A percentile compares a stretch with the other conserved stretches of the same genome.
These are phyloP conservation scores for Populus hybrid DNA, from an alignment of 441 rosid genomes.

Conservation along the genomic window DNA sequence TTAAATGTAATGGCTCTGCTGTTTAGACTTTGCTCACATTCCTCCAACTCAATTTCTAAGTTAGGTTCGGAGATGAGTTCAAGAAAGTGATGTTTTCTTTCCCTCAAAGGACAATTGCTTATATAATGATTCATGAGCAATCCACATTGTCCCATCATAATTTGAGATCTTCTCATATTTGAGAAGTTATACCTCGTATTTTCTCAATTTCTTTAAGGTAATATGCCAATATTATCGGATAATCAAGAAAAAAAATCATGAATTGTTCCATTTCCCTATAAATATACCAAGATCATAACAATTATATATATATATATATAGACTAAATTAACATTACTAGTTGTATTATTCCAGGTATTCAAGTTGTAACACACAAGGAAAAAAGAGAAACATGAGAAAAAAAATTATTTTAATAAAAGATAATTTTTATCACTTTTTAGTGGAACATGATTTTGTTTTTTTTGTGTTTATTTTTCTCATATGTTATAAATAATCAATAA, in stretches of 20 bases:
- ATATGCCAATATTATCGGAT: not conserved
- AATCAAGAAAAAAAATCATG: not conserved
- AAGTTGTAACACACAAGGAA: not conserved
- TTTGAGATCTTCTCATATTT: not conserved
- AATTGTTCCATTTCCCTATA: not conserved
- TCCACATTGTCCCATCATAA: not conserved
- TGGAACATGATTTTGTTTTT: not conserved
- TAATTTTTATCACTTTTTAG: not conserved
- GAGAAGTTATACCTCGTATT: not conserved
- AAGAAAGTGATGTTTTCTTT: not conserved
- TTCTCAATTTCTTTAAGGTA: not conserved
- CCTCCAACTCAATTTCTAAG: too few species aligned
- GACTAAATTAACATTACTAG: not conserved
- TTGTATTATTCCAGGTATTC: not conserved
- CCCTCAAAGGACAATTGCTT: not conserved
- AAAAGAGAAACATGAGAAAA: too few species aligned
- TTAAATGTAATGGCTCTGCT: too few species aligned
- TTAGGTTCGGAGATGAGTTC: not conserved
- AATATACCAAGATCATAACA: too few species aligned
- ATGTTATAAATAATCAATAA: too few species aligned
- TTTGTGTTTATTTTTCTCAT: not conserved
- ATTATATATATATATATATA: too few species aligned
- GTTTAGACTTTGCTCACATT: too few species aligned
- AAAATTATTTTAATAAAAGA: too few species aligned
- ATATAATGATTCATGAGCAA: not conserved